Percentiles rank a stretch among this genome's conserved stretches.
Conservation (phyloP, 495 filamentous ascomycete genomes). For the Hyaloscypha bicolor region DNA sequence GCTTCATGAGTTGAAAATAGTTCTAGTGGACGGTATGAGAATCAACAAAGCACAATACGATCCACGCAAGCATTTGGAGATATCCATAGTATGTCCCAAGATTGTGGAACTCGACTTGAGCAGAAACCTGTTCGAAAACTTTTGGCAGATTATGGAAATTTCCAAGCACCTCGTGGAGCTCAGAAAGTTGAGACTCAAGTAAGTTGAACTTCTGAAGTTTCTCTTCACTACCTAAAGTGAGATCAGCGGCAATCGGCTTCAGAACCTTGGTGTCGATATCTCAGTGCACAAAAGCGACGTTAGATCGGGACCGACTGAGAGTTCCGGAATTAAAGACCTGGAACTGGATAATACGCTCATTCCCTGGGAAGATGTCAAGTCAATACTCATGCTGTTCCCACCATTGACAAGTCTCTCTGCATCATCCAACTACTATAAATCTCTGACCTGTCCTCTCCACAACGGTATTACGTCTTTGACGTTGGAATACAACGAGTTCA, state of each 20-base stretch:
- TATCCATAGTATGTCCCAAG: conserved; percentile 48
- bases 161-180: conserved; percentile 66
- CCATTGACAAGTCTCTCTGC: conserved; percentile 58
- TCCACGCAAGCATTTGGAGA: conserved; percentile 30
- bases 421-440: conserved; percentile 48
- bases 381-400: conserved; percentile 54
- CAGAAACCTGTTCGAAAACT: conserved; percentile 73
- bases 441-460: conserved; percentile 5
- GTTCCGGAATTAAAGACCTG: conserved; percentile 61
- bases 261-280: conserved; percentile 38
- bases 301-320: not conserved
- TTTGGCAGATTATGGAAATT: conserved; percentile 67
- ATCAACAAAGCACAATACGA: conserved; percentile 53
- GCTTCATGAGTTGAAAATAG: conserved; percentile 74
- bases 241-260: conserved; percentile 77
- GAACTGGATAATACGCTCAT: conserved; percentile 74
- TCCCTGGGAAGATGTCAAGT: conserved; percentile 68
- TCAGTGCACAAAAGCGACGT: not conserved
- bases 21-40: conserved; percentile 75
- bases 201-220: conserved; percentile 15
- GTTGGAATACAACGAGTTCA: conserved; percentile 77
- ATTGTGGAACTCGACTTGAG: conserved; percentile 85
- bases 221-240: conserved; percentile 13
- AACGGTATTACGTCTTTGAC: conserved; percentile 55
- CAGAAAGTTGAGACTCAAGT: conserved; percentile 71